phyloP scores from a whole-genome alignment of 768 basidiomycete species.

The Kwoniella sp. region DNA sequence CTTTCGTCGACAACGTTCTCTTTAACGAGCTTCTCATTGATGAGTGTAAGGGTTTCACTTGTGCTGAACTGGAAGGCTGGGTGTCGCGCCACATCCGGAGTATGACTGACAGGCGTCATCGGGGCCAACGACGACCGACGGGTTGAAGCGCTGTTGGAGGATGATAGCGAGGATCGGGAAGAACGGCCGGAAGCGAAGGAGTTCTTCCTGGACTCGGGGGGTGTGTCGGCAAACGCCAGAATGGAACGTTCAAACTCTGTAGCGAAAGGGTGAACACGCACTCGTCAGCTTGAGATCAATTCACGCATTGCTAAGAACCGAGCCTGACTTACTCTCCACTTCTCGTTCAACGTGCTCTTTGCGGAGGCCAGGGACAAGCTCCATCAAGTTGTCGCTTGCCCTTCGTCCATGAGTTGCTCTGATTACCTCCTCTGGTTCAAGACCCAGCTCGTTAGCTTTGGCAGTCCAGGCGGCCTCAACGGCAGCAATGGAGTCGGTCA shows the following conservation, averaged over 20 bases:
- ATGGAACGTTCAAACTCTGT: conserved; percentile 41
- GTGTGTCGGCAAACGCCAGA: conserved; percentile 42
- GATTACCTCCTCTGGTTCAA: conserved; percentile 69
- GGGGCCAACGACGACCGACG: conserved; percentile 30
- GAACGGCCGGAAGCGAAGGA: conserved; percentile 24
- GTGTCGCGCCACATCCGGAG: conserved; percentile 16
- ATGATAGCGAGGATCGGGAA: conserved; percentile 5
- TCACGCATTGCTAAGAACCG: background rate
- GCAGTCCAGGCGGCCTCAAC: conserved; percentile 77
- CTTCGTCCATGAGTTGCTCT: conserved; percentile 78
- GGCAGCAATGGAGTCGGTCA: conserved; percentile 73
- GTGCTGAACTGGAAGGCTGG: conserved; percentile 14
- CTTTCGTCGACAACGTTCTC: conserved; percentile 16
- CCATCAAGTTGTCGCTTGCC: conserved; percentile 71
- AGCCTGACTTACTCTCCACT: conserved; percentile 36
- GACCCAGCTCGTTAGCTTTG: conserved; percentile 70
- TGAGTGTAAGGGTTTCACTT: conserved; percentile 16
- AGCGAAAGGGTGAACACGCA: background rate
- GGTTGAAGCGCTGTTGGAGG: conserved; percentile 15
- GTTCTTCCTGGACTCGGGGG: conserved; percentile 34
- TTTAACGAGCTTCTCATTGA: conserved; percentile 17
- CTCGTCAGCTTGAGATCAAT: background rate
- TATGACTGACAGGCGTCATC: conserved; percentile 27
- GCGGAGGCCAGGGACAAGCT: conserved; percentile 51
- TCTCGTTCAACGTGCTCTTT: conserved; percentile 37